Evolutionary conservation across 345 rosid species (phyloP).

Genomic region (Heritiera fomes): DNA sequence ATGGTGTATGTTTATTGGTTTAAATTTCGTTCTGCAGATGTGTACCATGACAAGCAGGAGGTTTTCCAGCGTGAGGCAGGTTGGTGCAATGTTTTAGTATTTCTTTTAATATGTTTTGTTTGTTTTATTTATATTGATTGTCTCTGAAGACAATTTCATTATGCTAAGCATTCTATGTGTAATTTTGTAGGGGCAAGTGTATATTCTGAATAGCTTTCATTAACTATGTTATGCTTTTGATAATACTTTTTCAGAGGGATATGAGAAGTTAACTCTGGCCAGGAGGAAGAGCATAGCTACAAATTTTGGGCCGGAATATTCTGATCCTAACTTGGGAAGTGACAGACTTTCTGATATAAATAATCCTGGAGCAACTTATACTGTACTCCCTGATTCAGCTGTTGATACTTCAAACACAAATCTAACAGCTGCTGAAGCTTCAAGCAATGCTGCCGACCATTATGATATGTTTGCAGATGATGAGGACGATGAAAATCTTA

Average conservation of each 20-base stretch:
- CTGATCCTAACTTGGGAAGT: slow-evolving; percentile 20
- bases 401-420: slow-evolving; percentile 33
- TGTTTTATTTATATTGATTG: not conserved
- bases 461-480: slow-evolving; percentile 89
- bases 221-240: not conserved
- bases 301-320: slow-evolving; percentile 19
- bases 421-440: slow-evolving; percentile 31
- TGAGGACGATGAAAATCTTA: slow-evolving; percentile 44
- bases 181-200: not conserved
- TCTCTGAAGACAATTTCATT: not conserved
- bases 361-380: slow-evolving; percentile 32
- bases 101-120: not conserved
- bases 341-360: slow-evolving; percentile 26
- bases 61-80: slow-evolving; percentile 91
- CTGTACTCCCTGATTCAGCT: slow-evolving; percentile 17
- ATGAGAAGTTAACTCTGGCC: slow-evolving; percentile 65
- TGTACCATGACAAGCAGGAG: slow-evolving; percentile 77
- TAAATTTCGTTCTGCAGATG: slow-evolving; percentile 53
- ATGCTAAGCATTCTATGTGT: not conserved
- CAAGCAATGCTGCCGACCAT: slow-evolving; percentile 37
- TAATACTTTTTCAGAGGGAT: slow-evolving; percentile 58
- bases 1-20: slow-evolving; percentile 18
- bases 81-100: slow-evolving; percentile 31
- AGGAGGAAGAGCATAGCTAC: slow-evolving; percentile 42
- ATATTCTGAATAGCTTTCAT: slow-evolving; percentile 1